Conservation (phyloP, 306 rosid genomes). For the Citrullus mucosospermus region DNA sequence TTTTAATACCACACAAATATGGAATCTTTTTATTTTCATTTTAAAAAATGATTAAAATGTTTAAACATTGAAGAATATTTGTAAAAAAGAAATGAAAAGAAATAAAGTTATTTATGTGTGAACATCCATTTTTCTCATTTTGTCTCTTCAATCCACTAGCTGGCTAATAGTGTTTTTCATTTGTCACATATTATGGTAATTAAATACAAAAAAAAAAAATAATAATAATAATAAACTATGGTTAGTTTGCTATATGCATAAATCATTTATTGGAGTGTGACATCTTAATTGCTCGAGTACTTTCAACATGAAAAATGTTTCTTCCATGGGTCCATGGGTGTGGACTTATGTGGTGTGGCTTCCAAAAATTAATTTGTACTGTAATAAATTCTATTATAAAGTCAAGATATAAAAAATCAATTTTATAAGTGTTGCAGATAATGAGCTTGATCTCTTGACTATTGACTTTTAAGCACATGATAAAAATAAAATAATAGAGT, state of each 20-base stretch:
- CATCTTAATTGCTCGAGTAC: not conserved
- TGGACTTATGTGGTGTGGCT: not conserved
- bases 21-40: not conserved
- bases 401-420: not conserved
- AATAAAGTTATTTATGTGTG: not conserved
- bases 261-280: not conserved
- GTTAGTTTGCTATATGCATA: not conserved
- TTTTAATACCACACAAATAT: not conserved
- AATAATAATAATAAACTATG: too few relatives aligned
- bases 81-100: not conserved
- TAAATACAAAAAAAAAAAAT: too few relatives aligned
- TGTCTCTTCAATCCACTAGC: too few relatives aligned
- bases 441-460: too few relatives aligned
- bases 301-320: not conserved
- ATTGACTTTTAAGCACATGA: not conserved
- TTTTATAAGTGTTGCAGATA: not conserved
- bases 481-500: too few relatives aligned
- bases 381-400: not conserved
- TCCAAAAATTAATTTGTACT: not conserved
- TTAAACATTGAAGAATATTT: not conserved
- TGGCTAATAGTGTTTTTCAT: not conserved
- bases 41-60: not conserved
- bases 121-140: too few relatives aligned
- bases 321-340: not conserved
- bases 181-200: too few relatives aligned